Conservation (phyloP, 495 filamentous ascomycete species). For the Neurospora sp. region DNA sequence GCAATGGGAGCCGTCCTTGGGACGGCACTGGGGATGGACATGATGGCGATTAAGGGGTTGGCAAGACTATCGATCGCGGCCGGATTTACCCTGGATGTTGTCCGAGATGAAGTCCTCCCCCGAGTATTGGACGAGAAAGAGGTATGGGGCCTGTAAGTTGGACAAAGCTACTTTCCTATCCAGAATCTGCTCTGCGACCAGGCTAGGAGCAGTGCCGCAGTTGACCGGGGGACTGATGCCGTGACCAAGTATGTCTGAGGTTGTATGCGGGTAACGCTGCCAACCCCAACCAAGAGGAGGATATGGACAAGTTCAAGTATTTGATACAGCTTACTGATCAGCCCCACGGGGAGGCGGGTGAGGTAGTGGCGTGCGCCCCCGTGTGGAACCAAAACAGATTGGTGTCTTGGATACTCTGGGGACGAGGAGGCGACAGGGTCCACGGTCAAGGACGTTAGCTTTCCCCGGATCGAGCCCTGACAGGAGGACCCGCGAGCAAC, state of each 20-base stretch:
- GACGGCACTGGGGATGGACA: slow-evolving; percentile 39
- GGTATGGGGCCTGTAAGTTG: not conserved
- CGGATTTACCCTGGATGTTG: slow-evolving; percentile 11
- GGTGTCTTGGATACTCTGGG: not conserved
- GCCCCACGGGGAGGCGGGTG: slow-evolving; percentile 3
- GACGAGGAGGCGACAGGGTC: slow-evolving; percentile 9
- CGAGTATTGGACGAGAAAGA: not conserved
- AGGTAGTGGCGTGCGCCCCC: not conserved
- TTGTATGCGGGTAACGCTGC: slow-evolving; percentile 4
- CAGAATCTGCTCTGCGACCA: not conserved
- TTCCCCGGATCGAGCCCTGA: not conserved
- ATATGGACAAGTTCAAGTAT: not conserved
- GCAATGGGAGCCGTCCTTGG: slow-evolving; percentile 46
- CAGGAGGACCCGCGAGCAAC: not conserved
- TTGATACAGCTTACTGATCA: not conserved
- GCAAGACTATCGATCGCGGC: slow-evolving; percentile 2
- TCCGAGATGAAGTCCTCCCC: not conserved
- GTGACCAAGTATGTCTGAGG: not conserved
- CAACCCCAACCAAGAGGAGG: not conserved
- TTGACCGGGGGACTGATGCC: not conserved
- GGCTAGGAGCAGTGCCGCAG: not conserved
- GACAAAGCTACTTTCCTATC: not conserved
- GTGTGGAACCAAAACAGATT: slow-evolving; percentile 5
- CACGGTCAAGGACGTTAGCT: slow-evolving; percentile 4
- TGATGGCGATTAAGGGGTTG: slow-evolving; percentile 27